Base-by-base conservation (phyloP, 805 yeast genomes). In the Kluyveromyces aestuarii region DNA sequence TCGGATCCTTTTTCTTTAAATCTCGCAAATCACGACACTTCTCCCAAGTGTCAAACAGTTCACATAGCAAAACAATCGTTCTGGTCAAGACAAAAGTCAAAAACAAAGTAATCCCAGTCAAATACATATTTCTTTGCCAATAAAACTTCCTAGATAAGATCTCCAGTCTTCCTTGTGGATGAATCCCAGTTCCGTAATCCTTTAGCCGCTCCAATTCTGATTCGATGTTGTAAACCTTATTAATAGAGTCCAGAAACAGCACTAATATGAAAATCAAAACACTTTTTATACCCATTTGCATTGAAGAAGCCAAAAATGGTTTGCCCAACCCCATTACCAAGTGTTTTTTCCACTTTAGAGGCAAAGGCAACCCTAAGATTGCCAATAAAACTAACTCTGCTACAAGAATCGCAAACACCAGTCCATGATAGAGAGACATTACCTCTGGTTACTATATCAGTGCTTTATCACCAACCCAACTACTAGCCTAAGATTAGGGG, bases 91-190 rank as follows among this genome's bases (percentile, higher is more conserved):
- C 84, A 61, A 90, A 74, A 1, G 96, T 86, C 60, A 93, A 73
- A 66, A 93, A 93, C 65, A 93, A 76, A 2, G 98, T 89, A 69
- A 90, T 88, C 1, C 99, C 99, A 57, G 96, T 88, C 45, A 93
- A 75, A 60, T 93, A 93, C 83, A 89, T 80, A 73, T 93, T 93
- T 72, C 99, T 81, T 72, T 93, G 99, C 18, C 97, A 88, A 63
- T 90, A 90, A 69, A 93, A 93, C 61, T 89, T 79, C 68, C 96
- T 80, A 19, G 96, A 93, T 67, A 85, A 89, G 48, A 86, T 74
- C 61, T 93, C 98, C 18, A 88, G 71, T 50, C 96, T 75, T 58
- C 86, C 91, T 51, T 67, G 69, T 43, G 68, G 61, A 38, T 63
- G 50, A 6, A 58, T 51, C 10, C 58, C 57, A 2, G 54, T 40